These are phyloP conservation scores for Desmodesmus armatus DNA, from an alignment of 139 green algal genomes.

Conservation along the genomic window DNA sequence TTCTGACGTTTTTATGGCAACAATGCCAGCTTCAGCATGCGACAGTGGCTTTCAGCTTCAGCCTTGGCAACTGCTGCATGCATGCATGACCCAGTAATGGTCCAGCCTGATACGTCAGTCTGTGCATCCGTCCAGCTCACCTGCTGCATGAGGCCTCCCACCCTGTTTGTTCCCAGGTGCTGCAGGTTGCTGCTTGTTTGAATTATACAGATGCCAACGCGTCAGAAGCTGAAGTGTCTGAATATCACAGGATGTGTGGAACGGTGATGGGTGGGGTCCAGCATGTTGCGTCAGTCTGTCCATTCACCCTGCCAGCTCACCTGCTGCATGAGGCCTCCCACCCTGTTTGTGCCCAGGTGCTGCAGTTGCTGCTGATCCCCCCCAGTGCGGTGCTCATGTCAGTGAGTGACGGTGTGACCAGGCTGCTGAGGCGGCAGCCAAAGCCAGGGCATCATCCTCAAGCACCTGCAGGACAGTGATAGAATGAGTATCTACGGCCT, in stretches of 20 bases:
- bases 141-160: constrained; percentile 32
- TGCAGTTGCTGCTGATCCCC: background rate
- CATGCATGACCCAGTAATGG: background rate
- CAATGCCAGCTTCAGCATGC: background rate
- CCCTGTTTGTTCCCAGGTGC: background rate
- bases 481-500: background rate
- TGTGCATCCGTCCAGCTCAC: background rate
- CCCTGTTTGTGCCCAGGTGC: background rate
- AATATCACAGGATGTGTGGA: too few relatives aligned
- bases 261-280: too few relatives aligned
- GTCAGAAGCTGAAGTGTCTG: background rate
- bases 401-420: background rate
- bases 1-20: background rate
- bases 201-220: background rate
- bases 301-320: background rate
- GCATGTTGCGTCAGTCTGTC: background rate
- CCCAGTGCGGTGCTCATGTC: constrained; percentile 19
- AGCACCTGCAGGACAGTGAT: background rate
- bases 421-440: constrained; percentile 21
- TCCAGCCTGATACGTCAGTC: background rate
- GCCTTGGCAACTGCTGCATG: too few relatives aligned
- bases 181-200: background rate
- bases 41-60: too few relatives aligned
- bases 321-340: constrained; percentile 32
- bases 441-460: constrained; percentile 18